Percentiles rank a stretch among this genome's conserved stretches.
These are phyloP conservation scores for Cystobasidium tubakii DNA, from an alignment of 768 basidiomycete genomes.

Conservation along the genomic window DNA sequence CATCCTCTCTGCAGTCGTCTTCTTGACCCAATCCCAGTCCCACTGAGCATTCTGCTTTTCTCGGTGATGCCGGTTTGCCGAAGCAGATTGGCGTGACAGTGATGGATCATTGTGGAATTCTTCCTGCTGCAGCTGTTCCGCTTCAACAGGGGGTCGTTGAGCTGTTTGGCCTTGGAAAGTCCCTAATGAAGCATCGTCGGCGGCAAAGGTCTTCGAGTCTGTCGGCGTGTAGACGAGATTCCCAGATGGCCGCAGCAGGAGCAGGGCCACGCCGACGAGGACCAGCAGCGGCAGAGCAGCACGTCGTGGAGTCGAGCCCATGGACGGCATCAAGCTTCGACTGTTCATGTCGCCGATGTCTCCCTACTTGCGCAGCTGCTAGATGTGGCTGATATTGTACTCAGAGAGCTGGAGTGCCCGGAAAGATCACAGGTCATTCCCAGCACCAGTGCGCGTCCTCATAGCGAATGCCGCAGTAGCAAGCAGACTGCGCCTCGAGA, in stretches of 20 bases:
- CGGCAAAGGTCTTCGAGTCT: neutral
- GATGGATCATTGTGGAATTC: neutral
- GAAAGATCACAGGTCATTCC: too few species aligned
- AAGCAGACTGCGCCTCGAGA: too few species aligned
- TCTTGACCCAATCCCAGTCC: constrained; percentile 26
- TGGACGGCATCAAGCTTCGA: neutral
- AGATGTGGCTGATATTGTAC: too few species aligned
- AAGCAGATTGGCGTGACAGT: neutral
- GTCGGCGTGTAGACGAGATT: neutral
- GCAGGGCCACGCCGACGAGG: neutral
- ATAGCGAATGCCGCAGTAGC: too few species aligned
- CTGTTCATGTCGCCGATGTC: neutral
- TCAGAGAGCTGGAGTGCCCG: too few species aligned
- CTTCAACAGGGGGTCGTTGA: neutral
- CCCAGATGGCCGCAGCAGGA: neutral
- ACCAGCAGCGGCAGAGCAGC: neutral
- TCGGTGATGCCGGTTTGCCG: constrained; percentile 6
- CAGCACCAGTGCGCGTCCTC: too few species aligned
- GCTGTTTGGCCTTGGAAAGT: neutral
- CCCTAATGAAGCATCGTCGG: neutral
- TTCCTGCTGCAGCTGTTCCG: neutral
- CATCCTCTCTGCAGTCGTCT: constrained; percentile 5
- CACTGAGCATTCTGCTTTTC: neutral
- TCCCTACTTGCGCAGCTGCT: too few species aligned
- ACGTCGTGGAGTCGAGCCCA: neutral